These are phyloP conservation scores for Ophiocordyceps camponoti-floridani DNA, from an alignment of 2,329 filamentous ascomycete genomes.

Conservation along the genomic window DNA sequence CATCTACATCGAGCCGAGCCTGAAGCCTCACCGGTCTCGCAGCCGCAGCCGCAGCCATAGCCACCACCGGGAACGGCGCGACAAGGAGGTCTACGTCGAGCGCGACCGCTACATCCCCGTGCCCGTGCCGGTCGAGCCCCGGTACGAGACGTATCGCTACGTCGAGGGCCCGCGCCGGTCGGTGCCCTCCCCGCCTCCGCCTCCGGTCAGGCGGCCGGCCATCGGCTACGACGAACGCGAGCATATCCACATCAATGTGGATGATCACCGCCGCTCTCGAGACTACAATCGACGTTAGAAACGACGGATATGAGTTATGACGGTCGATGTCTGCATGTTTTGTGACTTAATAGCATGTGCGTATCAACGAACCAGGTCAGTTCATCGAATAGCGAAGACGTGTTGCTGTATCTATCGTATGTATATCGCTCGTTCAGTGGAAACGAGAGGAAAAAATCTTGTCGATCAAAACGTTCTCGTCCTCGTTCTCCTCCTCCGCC, in stretches of 20 bases:
- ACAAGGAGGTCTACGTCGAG: slow-evolving; percentile 32
- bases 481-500: background rate
- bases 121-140: slow-evolving; percentile 19
- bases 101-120: slow-evolving; percentile 29
- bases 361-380: background rate
- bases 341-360: background rate
- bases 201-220: slow-evolving; percentile 9
- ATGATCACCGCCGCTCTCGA: slow-evolving; percentile 13
- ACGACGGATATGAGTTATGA: background rate
- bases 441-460: background rate
- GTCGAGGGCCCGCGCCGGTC: slow-evolving; percentile 27
- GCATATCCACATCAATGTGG: slow-evolving; percentile 11
- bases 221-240: slow-evolving; percentile 9
- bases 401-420: background rate
- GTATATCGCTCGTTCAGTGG: too few species aligned
- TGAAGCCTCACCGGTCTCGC: slow-evolving; percentile 6
- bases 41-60: slow-evolving; percentile 13
- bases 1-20: slow-evolving; percentile 16
- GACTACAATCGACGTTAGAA: slow-evolving; percentile 12
- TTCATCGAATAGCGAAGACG: background rate
- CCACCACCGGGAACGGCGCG: slow-evolving; percentile 11
- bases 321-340: background rate
- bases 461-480: background rate
- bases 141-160: slow-evolving; percentile 33
- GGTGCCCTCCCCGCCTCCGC: slow-evolving; percentile 9